Conservation (phyloP, 192 early-diverging fungal species). For the Haplosporangium gracile region DNA sequence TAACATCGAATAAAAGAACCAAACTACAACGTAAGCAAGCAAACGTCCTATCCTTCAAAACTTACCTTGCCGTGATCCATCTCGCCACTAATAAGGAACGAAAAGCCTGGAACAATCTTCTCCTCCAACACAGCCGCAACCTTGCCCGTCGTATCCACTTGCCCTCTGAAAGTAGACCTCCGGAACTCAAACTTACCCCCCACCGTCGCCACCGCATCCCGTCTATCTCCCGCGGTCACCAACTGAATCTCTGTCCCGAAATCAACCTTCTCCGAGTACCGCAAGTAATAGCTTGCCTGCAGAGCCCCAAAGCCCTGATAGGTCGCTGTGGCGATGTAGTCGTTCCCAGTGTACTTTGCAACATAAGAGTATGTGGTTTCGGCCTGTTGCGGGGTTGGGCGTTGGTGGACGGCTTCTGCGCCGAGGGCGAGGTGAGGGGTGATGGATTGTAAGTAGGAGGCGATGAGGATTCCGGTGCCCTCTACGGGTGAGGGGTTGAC, state of each 20-base stretch:
- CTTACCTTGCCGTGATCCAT: conserved; percentile 94
- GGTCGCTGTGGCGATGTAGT: conserved; percentile 78
- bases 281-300: conserved; percentile 90
- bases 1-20: conserved; percentile 20
- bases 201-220: conserved; percentile 94
- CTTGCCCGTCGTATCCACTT: conserved; percentile 90
- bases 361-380: conserved; percentile 83
- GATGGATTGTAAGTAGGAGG: conserved; percentile 93
- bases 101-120: conserved; percentile 94
- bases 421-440: conserved; percentile 87
- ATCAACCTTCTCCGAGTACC: conserved; percentile 94
- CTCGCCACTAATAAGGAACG: conserved; percentile 92
- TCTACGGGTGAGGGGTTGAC: conserved; percentile 96
- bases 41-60: neutral
- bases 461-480: conserved; percentile 89
- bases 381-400: conserved; percentile 84
- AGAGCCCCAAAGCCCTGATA: conserved; percentile 76
- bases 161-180: conserved; percentile 91
- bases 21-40: conserved; percentile 9
- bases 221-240: conserved; percentile 74
- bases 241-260: conserved; percentile 93
- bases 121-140: conserved; percentile 93
- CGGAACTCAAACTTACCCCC: conserved; percentile 98
- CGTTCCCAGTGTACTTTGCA: conserved; percentile 75
- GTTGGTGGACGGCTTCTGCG: conserved; percentile 86